Evolutionary conservation across 2,329 filamentous ascomycete genomes (phyloP).

Genomic region (Blumeria hordei): DNA sequence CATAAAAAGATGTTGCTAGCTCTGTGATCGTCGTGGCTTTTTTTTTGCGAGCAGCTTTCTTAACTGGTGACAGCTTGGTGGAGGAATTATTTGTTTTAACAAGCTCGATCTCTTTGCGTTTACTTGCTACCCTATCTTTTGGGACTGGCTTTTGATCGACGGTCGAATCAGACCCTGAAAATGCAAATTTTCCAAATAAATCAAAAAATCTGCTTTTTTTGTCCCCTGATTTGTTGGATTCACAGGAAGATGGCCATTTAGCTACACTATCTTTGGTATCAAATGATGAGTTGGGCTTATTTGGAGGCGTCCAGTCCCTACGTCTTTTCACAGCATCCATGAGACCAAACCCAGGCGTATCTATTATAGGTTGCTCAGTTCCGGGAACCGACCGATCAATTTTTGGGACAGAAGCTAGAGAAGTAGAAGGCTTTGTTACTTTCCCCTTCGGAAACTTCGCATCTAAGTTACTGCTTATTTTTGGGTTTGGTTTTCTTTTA

Average conservation of each 20-base stretch:
- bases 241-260: background rate
- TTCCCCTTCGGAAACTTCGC: constrained; percentile 14
- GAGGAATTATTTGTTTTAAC: constrained; percentile 17
- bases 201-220: constrained; percentile 14
- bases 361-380: constrained; percentile 2
- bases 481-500: constrained; percentile 10
- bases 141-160: constrained; percentile 3
- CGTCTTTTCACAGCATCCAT: constrained; percentile 27
- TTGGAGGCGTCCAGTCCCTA: constrained; percentile 43
- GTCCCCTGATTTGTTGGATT: constrained; percentile 3
- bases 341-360: constrained; percentile 7
- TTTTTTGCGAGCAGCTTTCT: constrained; percentile 35
- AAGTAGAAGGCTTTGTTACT: constrained; percentile 14
- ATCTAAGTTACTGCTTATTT: constrained; percentile 8
- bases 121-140: constrained; percentile 17
- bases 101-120: constrained; percentile 31
- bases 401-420: constrained; percentile 5
- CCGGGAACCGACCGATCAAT: background rate
- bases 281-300: constrained; percentile 15
- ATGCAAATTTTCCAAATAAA: constrained; percentile 19
- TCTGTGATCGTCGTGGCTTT: constrained; percentile 58
- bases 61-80: constrained; percentile 18
- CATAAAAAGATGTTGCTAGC: constrained; percentile 48
- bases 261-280: background rate
- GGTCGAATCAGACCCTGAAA: constrained; percentile 9